Evolutionary conservation across 2,329 filamentous ascomycete genomes (phyloP).

Genomic region (Fonsecaea multimorphosa): DNA sequence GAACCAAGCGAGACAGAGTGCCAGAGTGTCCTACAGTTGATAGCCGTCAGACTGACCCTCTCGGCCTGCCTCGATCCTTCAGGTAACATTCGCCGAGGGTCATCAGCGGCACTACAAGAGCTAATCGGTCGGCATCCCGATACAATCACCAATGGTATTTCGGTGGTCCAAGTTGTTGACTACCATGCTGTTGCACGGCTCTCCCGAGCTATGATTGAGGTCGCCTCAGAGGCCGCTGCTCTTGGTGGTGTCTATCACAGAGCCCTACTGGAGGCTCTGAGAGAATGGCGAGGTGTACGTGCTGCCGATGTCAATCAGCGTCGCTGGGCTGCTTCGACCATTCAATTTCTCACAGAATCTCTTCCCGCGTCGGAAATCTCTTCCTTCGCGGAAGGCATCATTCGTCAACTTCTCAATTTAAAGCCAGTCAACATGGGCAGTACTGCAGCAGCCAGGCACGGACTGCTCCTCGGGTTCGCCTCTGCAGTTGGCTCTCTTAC

Average conservation of each 20-base stretch:
- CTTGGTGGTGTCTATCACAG: conserved; percentile 70
- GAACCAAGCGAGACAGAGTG: conserved; percentile 17
- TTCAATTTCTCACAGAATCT: conserved; percentile 59
- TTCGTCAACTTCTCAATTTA: conserved; percentile 44
- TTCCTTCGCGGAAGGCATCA: conserved; percentile 29
- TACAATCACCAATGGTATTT: conserved; percentile 78
- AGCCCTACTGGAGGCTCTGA: conserved; percentile 71
- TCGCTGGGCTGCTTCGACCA: conserved; percentile 71
- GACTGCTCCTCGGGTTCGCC: conserved; percentile 51
- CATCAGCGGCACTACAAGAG: conserved; percentile 92
- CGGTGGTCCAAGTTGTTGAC: conserved; percentile 86
- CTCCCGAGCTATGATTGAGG: conserved; percentile 77
- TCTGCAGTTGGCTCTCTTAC: conserved; percentile 46
- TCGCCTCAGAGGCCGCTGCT: conserved; percentile 71
- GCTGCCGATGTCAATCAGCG: conserved; percentile 77
- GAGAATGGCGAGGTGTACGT: conserved; percentile 87
- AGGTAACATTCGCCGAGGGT: conserved; percentile 90
- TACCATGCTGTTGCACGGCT: conserved; percentile 92
- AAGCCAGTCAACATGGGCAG: conserved; percentile 48
- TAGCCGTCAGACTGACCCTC: conserved; percentile 81
- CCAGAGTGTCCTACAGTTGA: conserved; percentile 68
- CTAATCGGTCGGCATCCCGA: conserved; percentile 91
- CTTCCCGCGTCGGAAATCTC: conserved; percentile 7
- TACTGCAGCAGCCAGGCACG: conserved; percentile 53
- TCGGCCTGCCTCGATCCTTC: conserved; percentile 85